Conservation (phyloP, 352 stramenopile species). For the Globisporangium alternatum region DNA sequence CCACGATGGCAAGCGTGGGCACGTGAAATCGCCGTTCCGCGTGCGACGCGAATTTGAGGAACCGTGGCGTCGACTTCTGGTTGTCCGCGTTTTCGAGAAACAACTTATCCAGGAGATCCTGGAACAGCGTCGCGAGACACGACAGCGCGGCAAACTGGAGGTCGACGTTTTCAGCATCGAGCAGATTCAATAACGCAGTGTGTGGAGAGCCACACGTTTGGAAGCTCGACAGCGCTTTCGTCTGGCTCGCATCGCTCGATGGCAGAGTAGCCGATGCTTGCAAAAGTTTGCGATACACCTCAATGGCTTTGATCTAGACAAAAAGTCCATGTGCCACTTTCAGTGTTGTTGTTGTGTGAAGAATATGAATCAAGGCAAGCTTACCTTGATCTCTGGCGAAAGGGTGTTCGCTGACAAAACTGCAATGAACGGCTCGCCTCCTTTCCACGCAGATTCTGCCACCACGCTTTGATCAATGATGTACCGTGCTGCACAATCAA, state of each 20-base stretch:
- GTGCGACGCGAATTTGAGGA: conserved; percentile 30
- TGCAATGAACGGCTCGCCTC: conserved; percentile 34
- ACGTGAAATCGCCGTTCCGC: conserved; percentile 38
- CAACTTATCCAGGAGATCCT: background rate
- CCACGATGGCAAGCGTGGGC: conserved; percentile 39
- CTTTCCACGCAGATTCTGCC: conserved; percentile 38
- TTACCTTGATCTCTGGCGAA: conserved; percentile 10
- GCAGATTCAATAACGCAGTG: conserved; percentile 24
- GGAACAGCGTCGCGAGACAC: conserved; percentile 29
- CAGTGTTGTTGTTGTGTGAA: background rate
- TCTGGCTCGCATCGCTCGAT: background rate
- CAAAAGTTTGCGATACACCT: conserved; percentile 25
- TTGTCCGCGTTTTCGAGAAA: conserved; percentile 33
- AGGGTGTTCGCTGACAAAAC: background rate
- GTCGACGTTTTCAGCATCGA: conserved; percentile 23
- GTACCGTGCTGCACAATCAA: conserved; percentile 28
- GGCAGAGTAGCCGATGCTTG: conserved; percentile 11
- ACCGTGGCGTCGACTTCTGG: conserved; percentile 21
- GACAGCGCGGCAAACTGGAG: conserved; percentile 38
- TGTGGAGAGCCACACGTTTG: conserved; percentile 33
- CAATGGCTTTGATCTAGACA: conserved; percentile 21
- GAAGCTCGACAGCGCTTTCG: conserved; percentile 20
- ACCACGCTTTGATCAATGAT: conserved; percentile 33
- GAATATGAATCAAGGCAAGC: background rate
- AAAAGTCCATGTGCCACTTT: background rate